phyloP scores from a whole-genome alignment of 129 eudicot species.

The Lactuca sativa region DNA sequence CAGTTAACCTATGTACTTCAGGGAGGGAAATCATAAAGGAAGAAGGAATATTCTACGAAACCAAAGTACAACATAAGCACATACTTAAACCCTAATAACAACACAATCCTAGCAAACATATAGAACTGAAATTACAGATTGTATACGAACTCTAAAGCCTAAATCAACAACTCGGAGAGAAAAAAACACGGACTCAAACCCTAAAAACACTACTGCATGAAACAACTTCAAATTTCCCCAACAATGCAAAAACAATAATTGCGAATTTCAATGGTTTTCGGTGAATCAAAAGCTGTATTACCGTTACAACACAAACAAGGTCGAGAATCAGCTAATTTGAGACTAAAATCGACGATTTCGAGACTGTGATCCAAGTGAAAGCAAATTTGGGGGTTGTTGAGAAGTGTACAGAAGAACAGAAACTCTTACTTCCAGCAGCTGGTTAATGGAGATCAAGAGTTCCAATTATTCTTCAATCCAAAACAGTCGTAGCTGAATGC shows the following conservation, averaged over 20 bases:
- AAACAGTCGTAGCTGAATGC: conserved; percentile 37
- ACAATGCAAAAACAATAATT: conserved; percentile 17
- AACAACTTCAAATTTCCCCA: conserved; percentile 19
- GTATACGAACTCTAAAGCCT: conserved; percentile 13
- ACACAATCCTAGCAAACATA: conserved; percentile 3
- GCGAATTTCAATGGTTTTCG: conserved; percentile 19
- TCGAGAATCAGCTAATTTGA: conserved; percentile 9
- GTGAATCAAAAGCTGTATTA: conserved; percentile 10
- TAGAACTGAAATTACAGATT: conserved; percentile 7
- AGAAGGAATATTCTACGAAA: background rate
- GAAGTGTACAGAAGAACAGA: conserved; percentile 12
- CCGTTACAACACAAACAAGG: conserved; percentile 3
- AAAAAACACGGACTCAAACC: conserved; percentile 10
- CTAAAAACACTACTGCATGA: conserved; percentile 27
- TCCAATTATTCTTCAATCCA: conserved; percentile 5
- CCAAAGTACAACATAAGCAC: conserved; percentile 6
- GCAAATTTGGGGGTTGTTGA: conserved; percentile 32
- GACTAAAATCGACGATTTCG: conserved; percentile 9
- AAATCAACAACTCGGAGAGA: background rate
- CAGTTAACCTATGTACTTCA: conserved; percentile 10
- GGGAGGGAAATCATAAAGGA: background rate
- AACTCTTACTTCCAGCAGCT: conserved; percentile 26
- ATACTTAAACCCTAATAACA: conserved; percentile 25
- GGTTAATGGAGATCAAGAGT: conserved; percentile 15
- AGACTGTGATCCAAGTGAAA: conserved; percentile 28